Conservation (phyloP, 2,329 filamentous ascomycete genomes). For the Venturia carpophila region DNA sequence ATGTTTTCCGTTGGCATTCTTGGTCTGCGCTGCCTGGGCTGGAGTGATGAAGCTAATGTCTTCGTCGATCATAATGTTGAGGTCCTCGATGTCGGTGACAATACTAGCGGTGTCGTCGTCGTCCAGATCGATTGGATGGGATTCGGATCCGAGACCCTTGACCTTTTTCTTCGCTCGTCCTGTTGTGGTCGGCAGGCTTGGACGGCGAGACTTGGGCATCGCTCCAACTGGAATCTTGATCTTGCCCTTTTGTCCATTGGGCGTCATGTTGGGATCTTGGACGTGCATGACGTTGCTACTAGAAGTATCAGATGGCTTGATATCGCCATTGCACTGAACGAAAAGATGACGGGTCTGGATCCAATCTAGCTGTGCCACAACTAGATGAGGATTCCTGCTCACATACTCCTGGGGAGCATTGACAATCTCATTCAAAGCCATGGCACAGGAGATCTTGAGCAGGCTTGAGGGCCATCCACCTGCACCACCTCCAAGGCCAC, state of each 20-base stretch:
- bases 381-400: slow-evolving; percentile 52
- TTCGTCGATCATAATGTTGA: slow-evolving; percentile 31
- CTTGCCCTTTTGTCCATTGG: slow-evolving; percentile 32
- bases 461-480: slow-evolving; percentile 57
- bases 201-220: slow-evolving; percentile 39
- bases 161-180: slow-evolving; percentile 25
- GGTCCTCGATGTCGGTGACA: slow-evolving; percentile 43
- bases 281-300: slow-evolving; percentile 22
- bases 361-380: slow-evolving; percentile 72
- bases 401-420: slow-evolving; percentile 61
- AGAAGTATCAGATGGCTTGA: not conserved
- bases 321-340: slow-evolving; percentile 35
- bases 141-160: slow-evolving; percentile 24
- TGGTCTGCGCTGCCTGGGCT: not conserved
- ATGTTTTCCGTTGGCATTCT: slow-evolving; percentile 10
- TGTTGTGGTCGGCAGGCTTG: slow-evolving; percentile 24
- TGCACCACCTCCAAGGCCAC: not conserved
- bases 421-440: slow-evolving; percentile 80
- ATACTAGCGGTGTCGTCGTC: slow-evolving; percentile 25
- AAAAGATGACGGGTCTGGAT: slow-evolving; percentile 85
- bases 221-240: slow-evolving; percentile 48
- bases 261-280: slow-evolving; percentile 37
- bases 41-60: not conserved
- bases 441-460: slow-evolving; percentile 49
- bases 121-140: slow-evolving; percentile 33